These are phyloP conservation scores for Populus ilicifolia DNA, from an alignment of 345 rosid genomes.

Conservation along the genomic window DNA sequence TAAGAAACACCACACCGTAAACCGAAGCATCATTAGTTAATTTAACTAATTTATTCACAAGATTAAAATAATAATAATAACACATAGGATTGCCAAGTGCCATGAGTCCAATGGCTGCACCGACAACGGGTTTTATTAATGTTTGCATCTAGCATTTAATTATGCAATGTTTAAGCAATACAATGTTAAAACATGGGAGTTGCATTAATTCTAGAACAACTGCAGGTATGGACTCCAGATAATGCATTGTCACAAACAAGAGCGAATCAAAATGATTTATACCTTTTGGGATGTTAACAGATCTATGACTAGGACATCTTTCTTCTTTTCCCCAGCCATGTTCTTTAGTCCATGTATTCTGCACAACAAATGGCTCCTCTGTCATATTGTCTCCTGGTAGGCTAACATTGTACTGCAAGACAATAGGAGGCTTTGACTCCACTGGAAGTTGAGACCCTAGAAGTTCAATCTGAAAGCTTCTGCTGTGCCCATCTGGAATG, in stretches of 20 bases:
- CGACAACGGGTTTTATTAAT: too few relatives aligned
- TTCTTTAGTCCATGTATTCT: slow-evolving; percentile 67
- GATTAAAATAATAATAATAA: too few relatives aligned
- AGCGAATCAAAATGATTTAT: slow-evolving; percentile 5
- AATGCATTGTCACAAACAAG: neutral
- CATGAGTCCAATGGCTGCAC: too few relatives aligned
- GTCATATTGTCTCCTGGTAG: slow-evolving; percentile 62
- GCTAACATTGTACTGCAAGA: slow-evolving; percentile 62
- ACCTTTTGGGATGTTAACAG: slow-evolving; percentile 49
- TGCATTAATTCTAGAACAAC: neutral
- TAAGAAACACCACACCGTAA: too few relatives aligned
- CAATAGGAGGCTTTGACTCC: slow-evolving; percentile 40
- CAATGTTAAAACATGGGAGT: too few relatives aligned
- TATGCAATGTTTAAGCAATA: too few relatives aligned
- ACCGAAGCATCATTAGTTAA: too few relatives aligned
- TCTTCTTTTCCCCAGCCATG: slow-evolving; percentile 74
- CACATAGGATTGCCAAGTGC: too few relatives aligned
- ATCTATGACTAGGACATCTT: slow-evolving; percentile 55
- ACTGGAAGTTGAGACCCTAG: slow-evolving; percentile 42
- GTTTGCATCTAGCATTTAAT: too few relatives aligned
- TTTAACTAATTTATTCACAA: too few relatives aligned
- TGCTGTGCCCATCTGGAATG: slow-evolving; percentile 48
- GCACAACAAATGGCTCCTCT: slow-evolving; percentile 55
- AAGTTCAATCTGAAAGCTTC: slow-evolving; percentile 62
- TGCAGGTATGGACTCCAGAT: neutral